Percentiles rank a stretch among this genome's conserved stretches.
phyloP scores from a whole-genome alignment of 208 protist genomes.

The Trypanosoma caninum region DNA sequence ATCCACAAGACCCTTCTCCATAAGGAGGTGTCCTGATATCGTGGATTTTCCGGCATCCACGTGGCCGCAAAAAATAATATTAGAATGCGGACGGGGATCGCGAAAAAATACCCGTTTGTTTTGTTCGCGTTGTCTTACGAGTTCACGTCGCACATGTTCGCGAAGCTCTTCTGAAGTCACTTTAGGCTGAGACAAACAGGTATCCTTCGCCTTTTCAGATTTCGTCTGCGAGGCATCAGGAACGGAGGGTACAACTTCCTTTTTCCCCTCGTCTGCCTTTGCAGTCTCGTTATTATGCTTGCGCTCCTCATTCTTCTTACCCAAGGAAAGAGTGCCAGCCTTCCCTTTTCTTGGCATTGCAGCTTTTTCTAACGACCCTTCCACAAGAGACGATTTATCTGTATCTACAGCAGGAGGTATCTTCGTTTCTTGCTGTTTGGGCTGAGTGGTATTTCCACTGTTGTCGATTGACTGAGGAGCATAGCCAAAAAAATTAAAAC shows the following conservation, averaged over 20 bases:
- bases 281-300: conserved; percentile 21
- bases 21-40: conserved; percentile 96
- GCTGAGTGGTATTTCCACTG: background rate
- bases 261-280: conserved; percentile 25
- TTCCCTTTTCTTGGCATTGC: conserved; percentile 58
- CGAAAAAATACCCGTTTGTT: conserved; percentile 67
- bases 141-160: conserved; percentile 64
- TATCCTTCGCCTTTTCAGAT: conserved; percentile 30
- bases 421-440: conserved; percentile 2
- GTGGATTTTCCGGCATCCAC: conserved; percentile 99
- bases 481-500: too few species aligned
- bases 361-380: conserved; percentile 22
- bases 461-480: background rate
- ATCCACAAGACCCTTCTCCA: conserved; percentile 95
- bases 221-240: conserved; percentile 9
- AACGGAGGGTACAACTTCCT: conserved; percentile 1
- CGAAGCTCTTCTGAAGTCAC: conserved; percentile 63
- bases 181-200: conserved; percentile 21
- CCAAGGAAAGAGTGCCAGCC: conserved; percentile 61
- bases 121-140: conserved; percentile 64
- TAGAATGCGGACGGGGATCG: conserved; percentile 94
- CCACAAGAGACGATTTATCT: conserved; percentile 63
- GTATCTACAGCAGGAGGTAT: conserved; percentile 29
- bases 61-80: conserved; percentile 99
- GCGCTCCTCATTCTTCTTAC: conserved; percentile 55